A percentile compares a stretch with the other conserved stretches of the same genome.
These are phyloP conservation scores for Penstemon eatonii DNA, from an alignment of 257 asterid genomes.

Conservation along the genomic window DNA sequence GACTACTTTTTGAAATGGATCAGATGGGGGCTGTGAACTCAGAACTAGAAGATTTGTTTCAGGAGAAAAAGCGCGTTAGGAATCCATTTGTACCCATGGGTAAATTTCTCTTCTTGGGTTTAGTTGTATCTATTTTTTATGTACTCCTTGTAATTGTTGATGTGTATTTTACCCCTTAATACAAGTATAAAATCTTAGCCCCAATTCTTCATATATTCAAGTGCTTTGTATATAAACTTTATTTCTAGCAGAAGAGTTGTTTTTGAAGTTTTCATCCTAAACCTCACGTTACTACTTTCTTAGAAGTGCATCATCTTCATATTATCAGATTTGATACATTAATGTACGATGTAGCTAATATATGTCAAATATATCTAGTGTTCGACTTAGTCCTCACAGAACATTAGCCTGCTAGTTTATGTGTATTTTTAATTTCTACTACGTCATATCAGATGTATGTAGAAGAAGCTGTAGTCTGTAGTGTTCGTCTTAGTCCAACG, in stretches of 20 bases:
- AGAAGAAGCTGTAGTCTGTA: background rate
- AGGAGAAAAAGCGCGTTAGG: conserved; percentile 61
- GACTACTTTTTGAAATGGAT: conserved; percentile 16
- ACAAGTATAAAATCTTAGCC: too few relatives aligned
- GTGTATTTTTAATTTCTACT: too few relatives aligned
- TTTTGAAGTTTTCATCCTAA: background rate
- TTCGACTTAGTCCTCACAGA: background rate
- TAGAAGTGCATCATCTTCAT: background rate
- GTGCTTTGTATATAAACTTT: background rate
- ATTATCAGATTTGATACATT: background rate
- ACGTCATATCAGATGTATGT: too few relatives aligned
- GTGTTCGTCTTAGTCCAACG: background rate
- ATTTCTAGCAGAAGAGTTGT: background rate
- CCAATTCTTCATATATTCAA: background rate
- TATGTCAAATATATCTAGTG: too few relatives aligned
- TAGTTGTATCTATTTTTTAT: background rate
- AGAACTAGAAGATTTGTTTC: conserved; percentile 67
- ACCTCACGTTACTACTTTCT: background rate
- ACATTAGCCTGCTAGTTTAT: too few relatives aligned
- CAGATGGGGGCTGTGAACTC: conserved; percentile 70
- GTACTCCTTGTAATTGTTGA: background rate
- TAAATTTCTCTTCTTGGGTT: conserved; percentile 31
- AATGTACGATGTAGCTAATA: background rate
- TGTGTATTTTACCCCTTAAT: background rate
- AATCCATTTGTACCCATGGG: conserved; percentile 87